phyloP scores from a whole-genome alignment of 2,329 filamentous ascomycete species.

The Bretziella fagacearum region DNA sequence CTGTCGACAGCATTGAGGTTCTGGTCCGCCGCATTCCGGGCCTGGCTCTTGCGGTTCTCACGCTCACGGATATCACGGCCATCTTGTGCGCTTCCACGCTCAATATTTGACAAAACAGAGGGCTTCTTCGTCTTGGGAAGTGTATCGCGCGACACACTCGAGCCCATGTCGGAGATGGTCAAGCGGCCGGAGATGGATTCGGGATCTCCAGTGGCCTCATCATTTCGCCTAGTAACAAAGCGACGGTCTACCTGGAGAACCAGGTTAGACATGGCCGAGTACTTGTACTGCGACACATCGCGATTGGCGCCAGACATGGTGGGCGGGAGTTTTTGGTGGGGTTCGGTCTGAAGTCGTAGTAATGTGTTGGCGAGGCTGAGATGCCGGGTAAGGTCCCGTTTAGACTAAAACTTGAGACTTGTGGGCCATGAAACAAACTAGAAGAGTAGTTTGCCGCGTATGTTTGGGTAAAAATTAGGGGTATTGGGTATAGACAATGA shows the following conservation, averaged over 20 bases:
- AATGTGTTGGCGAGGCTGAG: slow-evolving; percentile 7
- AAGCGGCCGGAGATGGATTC: slow-evolving; percentile 92
- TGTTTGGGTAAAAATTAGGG: not conserved
- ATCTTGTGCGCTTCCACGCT: slow-evolving; percentile 60
- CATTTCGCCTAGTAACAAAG: slow-evolving; percentile 78
- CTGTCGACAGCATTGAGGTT: slow-evolving; percentile 70
- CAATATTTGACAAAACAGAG: slow-evolving; percentile 47
- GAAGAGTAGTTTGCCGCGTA: too few relatives aligned
- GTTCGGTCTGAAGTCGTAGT: not conserved
- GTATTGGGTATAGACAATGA: not conserved
- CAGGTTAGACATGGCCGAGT: slow-evolving; percentile 99
- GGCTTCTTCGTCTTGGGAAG: slow-evolving; percentile 70
- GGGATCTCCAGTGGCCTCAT: slow-evolving; percentile 92
- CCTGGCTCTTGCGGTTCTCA: slow-evolving; percentile 76
- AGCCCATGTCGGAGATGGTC: slow-evolving; percentile 89
- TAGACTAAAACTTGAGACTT: slow-evolving; percentile 3
- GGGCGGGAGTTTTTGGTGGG: slow-evolving; percentile 6
- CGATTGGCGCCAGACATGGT: slow-evolving; percentile 56
- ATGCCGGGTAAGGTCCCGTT: slow-evolving; percentile 11
- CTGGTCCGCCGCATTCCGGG: slow-evolving; percentile 47
- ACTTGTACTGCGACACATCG: slow-evolving; percentile 95
- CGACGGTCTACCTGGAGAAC: slow-evolving; percentile 98
- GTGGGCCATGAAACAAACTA: slow-evolving; percentile 12
- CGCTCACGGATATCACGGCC: slow-evolving; percentile 69
- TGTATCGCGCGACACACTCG: slow-evolving; percentile 59